Base-by-base conservation (phyloP, 305 asterid genomes). In the Solanum chacoense region DNA sequence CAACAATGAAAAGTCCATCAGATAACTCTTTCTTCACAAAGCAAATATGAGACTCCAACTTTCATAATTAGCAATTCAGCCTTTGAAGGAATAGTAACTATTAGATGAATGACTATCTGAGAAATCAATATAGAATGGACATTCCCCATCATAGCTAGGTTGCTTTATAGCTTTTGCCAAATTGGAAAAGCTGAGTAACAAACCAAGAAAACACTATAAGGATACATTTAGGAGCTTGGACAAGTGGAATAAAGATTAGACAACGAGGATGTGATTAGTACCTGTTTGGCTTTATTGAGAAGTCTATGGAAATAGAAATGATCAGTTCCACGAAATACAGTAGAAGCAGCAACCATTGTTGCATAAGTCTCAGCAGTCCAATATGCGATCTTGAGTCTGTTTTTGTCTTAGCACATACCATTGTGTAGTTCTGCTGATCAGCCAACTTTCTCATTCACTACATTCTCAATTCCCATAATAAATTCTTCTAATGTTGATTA, bases 331-430 rank as follows among this genome's bases (percentile, higher is more conserved):
- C 91, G 89, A 34, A 95, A 93, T 32, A 93, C 94, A 14, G 94
- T n/a, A 24, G 95, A 90, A 79, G 99, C 88, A 28, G 96, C 94
- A 2, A 98, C 96, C 90, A 96, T 22, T 20, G 98, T 96, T 5
- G 99, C 98, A 7, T 93, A 20, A 34, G 97, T 95, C 89, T 96
- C 98, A 0, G 4, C 10, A 55, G 65, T 18, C 65, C 65, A 50
- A 50, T 16, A 50, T 16, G 65, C 8, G 65, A 50, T 50, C 65
- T 50, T 50, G n/a, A 16, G 65, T 50, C n/a, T 50, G 10, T 50
- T 50, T 50, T 50, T 50, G 8, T 50, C n/a, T 18, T 50, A 50
- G 65, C n/a, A 50, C n/a, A 50, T 50, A 18, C 65, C 65, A 50
- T 50, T 4, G 65, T 50, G 65, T 50, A 50, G 65, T 50, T 18